Evolutionary conservation across 2,329 filamentous ascomycete genomes (phyloP).

Genomic region (Pestalotiopsis sp.): DNA sequence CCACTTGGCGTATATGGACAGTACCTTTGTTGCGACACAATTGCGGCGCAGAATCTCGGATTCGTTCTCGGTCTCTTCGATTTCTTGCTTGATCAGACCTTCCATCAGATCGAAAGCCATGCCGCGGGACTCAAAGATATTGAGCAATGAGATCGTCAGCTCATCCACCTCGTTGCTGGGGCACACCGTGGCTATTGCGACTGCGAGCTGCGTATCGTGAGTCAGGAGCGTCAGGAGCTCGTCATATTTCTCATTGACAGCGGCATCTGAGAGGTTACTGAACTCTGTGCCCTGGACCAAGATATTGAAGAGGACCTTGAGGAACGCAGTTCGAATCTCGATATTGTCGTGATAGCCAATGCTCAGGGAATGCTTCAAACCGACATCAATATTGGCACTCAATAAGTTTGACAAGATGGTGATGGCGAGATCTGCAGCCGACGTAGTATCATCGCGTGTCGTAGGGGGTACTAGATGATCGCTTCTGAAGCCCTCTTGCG

Average conservation of each 20-base stretch:
- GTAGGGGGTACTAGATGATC: slow-evolving; percentile 42
- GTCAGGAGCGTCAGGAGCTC: slow-evolving; percentile 66
- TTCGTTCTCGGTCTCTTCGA: slow-evolving; percentile 71
- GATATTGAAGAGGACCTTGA: slow-evolving; percentile 72
- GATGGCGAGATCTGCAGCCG: slow-evolving; percentile 65
- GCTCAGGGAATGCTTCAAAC: slow-evolving; percentile 69
- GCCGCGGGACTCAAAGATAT: slow-evolving; percentile 70
- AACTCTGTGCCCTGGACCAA: slow-evolving; percentile 73
- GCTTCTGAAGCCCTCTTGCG: slow-evolving; percentile 42
- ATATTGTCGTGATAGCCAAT: slow-evolving; percentile 73
- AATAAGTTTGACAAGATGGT: slow-evolving; percentile 69
- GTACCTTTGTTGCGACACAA: slow-evolving; percentile 73
- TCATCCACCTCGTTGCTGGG: slow-evolving; percentile 71
- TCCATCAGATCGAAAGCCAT: slow-evolving; percentile 66
- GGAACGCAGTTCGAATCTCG: slow-evolving; percentile 70
- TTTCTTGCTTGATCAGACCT: slow-evolving; percentile 68
- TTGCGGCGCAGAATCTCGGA: slow-evolving; percentile 69
- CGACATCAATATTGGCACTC: slow-evolving; percentile 73
- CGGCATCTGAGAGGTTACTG: slow-evolving; percentile 67
- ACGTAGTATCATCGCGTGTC: slow-evolving; percentile 54
- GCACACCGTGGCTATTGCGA: slow-evolving; percentile 67
- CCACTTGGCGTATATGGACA: slow-evolving; percentile 73
- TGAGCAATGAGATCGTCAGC: slow-evolving; percentile 67
- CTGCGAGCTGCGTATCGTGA: slow-evolving; percentile 63
- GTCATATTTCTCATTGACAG: slow-evolving; percentile 70